Evolutionary conservation across 257 asterid species (phyloP).

Genomic region (Knoxia roxburghii): DNA sequence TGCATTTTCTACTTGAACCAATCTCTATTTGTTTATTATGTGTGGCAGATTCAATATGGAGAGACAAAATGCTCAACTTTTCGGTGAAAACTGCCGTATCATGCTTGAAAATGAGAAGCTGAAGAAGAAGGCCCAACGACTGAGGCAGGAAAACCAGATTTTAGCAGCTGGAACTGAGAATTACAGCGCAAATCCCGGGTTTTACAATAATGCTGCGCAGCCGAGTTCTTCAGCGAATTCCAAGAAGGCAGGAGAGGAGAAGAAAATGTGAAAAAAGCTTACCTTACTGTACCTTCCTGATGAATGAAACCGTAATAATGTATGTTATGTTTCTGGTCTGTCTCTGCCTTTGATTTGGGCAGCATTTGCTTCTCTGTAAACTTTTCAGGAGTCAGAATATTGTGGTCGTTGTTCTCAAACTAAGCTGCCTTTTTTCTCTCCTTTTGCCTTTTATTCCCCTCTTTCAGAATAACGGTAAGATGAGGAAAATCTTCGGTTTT

Average conservation of each 20-base stretch:
- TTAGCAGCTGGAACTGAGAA: constrained; percentile 29
- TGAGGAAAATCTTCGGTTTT: constrained; percentile 35
- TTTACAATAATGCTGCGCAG: constrained; percentile 1
- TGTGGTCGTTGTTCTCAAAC: neutral
- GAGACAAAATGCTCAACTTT: constrained; percentile 41
- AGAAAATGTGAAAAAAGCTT: constrained; percentile 18
- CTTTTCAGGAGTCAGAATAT: neutral
- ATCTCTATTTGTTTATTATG: no score
- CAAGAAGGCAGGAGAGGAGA: constrained; percentile 18
- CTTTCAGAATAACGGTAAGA: neutral
- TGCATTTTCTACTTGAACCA: neutral
- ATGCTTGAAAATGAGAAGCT: constrained; percentile 45
- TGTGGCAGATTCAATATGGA: constrained; percentile 33
- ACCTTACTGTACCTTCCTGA: neutral
- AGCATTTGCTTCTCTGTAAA: neutral
- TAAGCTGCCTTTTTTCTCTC: neutral
- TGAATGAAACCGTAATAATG: neutral
- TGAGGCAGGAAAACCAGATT: constrained; percentile 44
- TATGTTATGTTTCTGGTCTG: neutral
- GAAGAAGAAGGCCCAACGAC: constrained; percentile 39
- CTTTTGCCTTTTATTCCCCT: neutral
- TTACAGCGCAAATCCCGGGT: constrained; percentile 9
- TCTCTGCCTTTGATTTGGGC: neutral
- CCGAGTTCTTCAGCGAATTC: constrained; percentile 21
- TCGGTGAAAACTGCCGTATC: constrained; percentile 45